phyloP scores from a whole-genome alignment of 2,329 filamentous ascomycete genomes.

The Fonsecaea multimorphosa region DNA sequence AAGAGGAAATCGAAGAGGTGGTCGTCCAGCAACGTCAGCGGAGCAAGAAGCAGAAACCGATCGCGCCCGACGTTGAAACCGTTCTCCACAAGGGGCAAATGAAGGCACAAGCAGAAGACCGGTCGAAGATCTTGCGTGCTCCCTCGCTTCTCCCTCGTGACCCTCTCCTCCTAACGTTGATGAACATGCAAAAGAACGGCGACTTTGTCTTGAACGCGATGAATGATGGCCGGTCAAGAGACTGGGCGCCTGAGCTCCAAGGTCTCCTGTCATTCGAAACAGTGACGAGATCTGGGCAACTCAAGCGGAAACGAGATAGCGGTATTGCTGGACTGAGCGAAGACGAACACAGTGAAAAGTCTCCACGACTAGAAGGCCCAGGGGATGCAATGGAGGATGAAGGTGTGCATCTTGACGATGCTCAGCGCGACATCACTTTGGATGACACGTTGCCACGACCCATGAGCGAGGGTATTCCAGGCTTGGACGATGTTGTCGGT shows the following conservation, averaged over 20 bases:
- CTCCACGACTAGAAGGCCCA: slow-evolving; percentile 66
- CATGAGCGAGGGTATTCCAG: slow-evolving; percentile 54
- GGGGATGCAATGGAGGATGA: slow-evolving; percentile 65
- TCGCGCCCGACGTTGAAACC: slow-evolving; percentile 81
- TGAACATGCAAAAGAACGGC: slow-evolving; percentile 90
- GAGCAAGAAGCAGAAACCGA: slow-evolving; percentile 78
- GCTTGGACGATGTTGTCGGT: slow-evolving; percentile 52
- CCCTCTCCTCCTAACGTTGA: slow-evolving; percentile 81
- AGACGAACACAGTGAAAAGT: slow-evolving; percentile 68
- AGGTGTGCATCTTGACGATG: slow-evolving; percentile 55
- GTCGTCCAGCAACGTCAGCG: slow-evolving; percentile 71
- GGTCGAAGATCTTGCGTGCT: slow-evolving; percentile 82
- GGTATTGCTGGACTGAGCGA: slow-evolving; percentile 76
- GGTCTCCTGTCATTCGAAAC: slow-evolving; percentile 89
- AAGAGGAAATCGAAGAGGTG: slow-evolving; percentile 59
- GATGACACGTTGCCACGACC: slow-evolving; percentile 45
- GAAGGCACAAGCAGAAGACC: slow-evolving; percentile 83
- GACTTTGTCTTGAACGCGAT: slow-evolving; percentile 88
- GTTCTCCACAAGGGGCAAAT: slow-evolving; percentile 78
- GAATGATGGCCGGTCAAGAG: slow-evolving; percentile 75
- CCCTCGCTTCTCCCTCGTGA: slow-evolving; percentile 85
- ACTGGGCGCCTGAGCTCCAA: slow-evolving; percentile 90
- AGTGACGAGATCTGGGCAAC: slow-evolving; percentile 74
- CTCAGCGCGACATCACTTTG: slow-evolving; percentile 69
- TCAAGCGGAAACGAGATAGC: slow-evolving; percentile 93